Conservation (phyloP, 2,329 filamentous ascomycete species). For the Colletotrichum tropicicola region DNA sequence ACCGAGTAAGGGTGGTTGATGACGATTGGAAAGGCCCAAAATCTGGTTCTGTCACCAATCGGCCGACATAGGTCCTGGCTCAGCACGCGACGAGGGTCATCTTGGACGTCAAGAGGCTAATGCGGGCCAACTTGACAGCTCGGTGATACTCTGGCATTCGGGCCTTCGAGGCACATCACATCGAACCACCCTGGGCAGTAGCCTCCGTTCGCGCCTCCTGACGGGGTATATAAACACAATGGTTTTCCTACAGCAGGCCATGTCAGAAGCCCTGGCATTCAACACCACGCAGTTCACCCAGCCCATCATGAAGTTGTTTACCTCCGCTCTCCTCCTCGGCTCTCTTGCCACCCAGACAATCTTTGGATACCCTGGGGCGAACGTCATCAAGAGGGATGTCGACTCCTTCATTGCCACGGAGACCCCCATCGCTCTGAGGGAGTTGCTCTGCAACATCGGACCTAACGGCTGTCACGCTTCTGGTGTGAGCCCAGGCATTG, state of each 20-base stretch:
- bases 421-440: conserved; percentile 58
- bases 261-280: conserved; percentile 16
- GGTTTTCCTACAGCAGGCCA: conserved; percentile 24
- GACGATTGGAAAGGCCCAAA: background rate
- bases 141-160: conserved; percentile 28
- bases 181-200: background rate
- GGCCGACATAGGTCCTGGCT: conserved; percentile 6
- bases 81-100: background rate
- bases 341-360: conserved; percentile 60
- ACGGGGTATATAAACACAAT: conserved; percentile 25
- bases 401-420: conserved; percentile 63
- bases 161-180: conserved; percentile 26
- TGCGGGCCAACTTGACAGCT: conserved; percentile 24
- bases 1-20: background rate
- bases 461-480: conserved; percentile 57
- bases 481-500: conserved; percentile 58
- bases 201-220: background rate
- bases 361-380: conserved; percentile 54
- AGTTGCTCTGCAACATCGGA: conserved; percentile 69
- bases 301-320: conserved; percentile 60
- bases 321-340: conserved; percentile 60
- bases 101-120: conserved; percentile 10
- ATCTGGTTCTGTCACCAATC: background rate
- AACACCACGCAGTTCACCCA: conserved; percentile 34
- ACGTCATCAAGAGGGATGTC: conserved; percentile 56